Base-by-base conservation (phyloP, 306 rosid genomes). In the Chamaecrista fasciculata region DNA sequence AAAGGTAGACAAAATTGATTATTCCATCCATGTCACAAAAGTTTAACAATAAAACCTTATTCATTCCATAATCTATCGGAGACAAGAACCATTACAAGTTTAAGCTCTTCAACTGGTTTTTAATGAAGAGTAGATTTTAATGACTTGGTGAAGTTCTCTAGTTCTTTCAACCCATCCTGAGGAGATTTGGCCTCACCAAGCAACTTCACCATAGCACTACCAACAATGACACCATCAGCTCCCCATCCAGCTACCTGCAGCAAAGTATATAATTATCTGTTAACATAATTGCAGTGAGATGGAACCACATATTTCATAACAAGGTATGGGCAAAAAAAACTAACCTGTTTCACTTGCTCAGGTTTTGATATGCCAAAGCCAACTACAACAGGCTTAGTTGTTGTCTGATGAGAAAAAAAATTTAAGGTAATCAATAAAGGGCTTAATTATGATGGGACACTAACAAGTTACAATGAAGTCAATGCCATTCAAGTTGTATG, bases 301-400 rank as follows among this genome's bases (percentile, higher is more conserved):
- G 21, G 75, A 74, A 67, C 72, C 70, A 79, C 37, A 65, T n/a
- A 34, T 5, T 33, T 5, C 36, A 33, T 33, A 33, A 5, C 14
- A 47, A 67, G 16, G 44, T 58, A 28, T 29, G 43, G 29, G 43
- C n/a, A 71, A 44, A 18, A n/a, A 16, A 39, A 63, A 67, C 63
- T 76, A 68, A 91, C 99, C 95, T 85, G 91, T 67, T 87, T 85
- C 29, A 80, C 96, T 26, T 91, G 97, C 88, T 94, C 92, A 1
- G 95, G 95, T 50, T 76, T 88, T 0, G 99, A 91, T 76, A 94
- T 88, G 72, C 99, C 99, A 55, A 94, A 94, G 43, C 99, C 99
- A 63, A 94, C 99, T 15, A 97, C 97, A 11, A 94, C 92, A 0
- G 99, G 92, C 80, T 88, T 91, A n/a, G 68, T 51, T 37, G 99